Base-by-base conservation (phyloP, 2,329 filamentous ascomycete genomes). In the Botrytis pseudocinerea region DNA sequence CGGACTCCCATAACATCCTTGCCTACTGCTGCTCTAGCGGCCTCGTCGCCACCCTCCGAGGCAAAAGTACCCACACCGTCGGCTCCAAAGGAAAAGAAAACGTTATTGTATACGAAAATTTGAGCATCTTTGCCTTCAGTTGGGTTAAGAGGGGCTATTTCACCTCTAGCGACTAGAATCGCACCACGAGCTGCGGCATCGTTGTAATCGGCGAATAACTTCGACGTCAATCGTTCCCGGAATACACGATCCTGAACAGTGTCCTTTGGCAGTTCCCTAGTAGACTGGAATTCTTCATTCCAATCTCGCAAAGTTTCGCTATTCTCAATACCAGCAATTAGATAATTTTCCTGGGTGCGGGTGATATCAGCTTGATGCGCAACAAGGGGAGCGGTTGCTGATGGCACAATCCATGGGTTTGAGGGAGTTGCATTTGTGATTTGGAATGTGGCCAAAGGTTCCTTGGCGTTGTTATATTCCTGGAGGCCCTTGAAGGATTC, bases 51-150 rank as follows among this genome's bases (percentile, higher is more conserved):
- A 77, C 96, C 96, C 84, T 99, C 96, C 4, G 92, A 95, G 18
- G 94, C 95, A 82, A 99, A 99, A 25, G 96, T 99, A 61, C 96
- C 95, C 63, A 98, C 96, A 70, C 96, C 97, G 82, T 99, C 96
- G 62, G 96, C 95, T 75, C 96, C 96, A 78, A 98, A 98, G 0
- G 96, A 98, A 86, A 97, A 99, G 86, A 99, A 99, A 77, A 99
- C 94, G 83, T 99, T 99, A 87, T 98, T 98, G 86, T 98, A 98
- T 38, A 99, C 95, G 80, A 97, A 99, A 77, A 99, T 99, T 82
- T 99, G 96, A 6, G 96, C 96, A 82, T 99, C 95, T 77, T 88
- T 90, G 76, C 88, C 91, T 84, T 99, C 96, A 0, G 95, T 98
- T 10, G 96, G 97, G 84, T 99, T 99, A 71, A 99, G 85, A 10